Base-by-base conservation (phyloP, 169 alveolate genomes). In the Fabrea salina region DNA sequence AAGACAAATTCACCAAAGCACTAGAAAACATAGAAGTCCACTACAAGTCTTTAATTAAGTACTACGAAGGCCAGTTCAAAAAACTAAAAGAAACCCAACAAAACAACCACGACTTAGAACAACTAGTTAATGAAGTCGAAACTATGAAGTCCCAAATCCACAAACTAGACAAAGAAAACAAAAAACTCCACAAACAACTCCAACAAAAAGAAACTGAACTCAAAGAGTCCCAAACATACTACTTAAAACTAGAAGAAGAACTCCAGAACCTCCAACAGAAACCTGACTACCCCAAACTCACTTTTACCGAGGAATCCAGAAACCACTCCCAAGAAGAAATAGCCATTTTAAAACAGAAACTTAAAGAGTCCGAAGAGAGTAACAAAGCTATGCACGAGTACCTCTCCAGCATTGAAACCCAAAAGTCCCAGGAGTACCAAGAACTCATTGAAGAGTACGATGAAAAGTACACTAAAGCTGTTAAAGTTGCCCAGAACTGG, bases 161-260 rank as follows among this genome's bases (percentile, higher is more conserved):
- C 35, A 35, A 16, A 13, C n/a, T 64, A n/a, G 75, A 64, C 35
- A 37, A 64, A 64, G 75, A 64, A 64, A 64, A 64, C 50, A 13
- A 41, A 32, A 37, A 33, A 39, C 50, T 64, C n/a, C 35, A 35
- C 35, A 64, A 39, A 39, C 57, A 64, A 3, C 5, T 37, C 7
- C 35, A 64, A 37, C 19, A 4, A 4, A 19, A 11, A 56, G 47
- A 64, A 8, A 35, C 16, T 19, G 50, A 19, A 37, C 16, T 37
- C 2, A 64, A 64, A 41, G 25, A 64, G 32, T 22, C 27, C 0
- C 19, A 33, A 3, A 33, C 27, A 22, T 51, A 64, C 2, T 39
- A 64, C 35, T 39, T n/a, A 39, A 37, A 19, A 3, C 25, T 25
- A 5, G 54, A 35, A 39, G 25, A 64, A 64, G 75, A 64, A 64